A percentile compares a stretch with the other conserved stretches of the same genome.
Conservation (phyloP, 305 asterid species). For the Euphrasia arctica region DNA sequence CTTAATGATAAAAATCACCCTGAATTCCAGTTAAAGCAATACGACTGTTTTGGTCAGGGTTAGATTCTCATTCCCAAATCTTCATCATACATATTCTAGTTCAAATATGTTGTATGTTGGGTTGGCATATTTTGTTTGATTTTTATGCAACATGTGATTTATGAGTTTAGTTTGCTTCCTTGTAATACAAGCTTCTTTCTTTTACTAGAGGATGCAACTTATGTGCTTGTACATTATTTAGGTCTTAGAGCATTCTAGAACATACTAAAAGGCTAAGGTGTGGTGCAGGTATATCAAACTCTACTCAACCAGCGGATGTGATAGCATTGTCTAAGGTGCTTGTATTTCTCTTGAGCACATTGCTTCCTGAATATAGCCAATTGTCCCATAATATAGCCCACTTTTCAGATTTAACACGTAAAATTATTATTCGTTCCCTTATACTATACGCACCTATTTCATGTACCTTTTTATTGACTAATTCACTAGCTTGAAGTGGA, state of each 20-base stretch:
- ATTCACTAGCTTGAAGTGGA: neutral
- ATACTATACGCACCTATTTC: too few species aligned
- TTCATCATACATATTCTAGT: neutral
- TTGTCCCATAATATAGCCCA: neutral
- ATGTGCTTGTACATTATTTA: slow-evolving; percentile 16
- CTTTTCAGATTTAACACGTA: neutral
- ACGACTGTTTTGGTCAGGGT: slow-evolving; percentile 90
- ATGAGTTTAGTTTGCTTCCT: slow-evolving; percentile 20
- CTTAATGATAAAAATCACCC: slow-evolving; percentile 54
- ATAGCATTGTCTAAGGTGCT: slow-evolving; percentile 77
- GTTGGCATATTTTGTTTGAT: slow-evolving; percentile 20
- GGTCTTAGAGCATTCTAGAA: slow-evolving; percentile 13
- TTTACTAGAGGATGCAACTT: slow-evolving; percentile 21
- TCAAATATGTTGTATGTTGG: slow-evolving; percentile 1
- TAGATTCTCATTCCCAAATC: slow-evolving; percentile 34
- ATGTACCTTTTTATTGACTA: neutral
- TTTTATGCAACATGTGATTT: slow-evolving; percentile 3
- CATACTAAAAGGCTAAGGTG: slow-evolving; percentile 24
- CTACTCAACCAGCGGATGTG: slow-evolving; percentile 69
- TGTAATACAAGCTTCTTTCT: slow-evolving; percentile 17
- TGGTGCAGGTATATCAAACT: slow-evolving; percentile 58
- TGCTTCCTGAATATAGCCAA: neutral
- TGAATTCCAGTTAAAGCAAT: slow-evolving; percentile 66
- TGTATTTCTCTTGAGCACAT: slow-evolving; percentile 20
- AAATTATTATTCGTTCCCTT: too few species aligned